Base-by-base conservation (phyloP, 2,329 filamentous ascomycete species). In the Epichloe typhina region DNA sequence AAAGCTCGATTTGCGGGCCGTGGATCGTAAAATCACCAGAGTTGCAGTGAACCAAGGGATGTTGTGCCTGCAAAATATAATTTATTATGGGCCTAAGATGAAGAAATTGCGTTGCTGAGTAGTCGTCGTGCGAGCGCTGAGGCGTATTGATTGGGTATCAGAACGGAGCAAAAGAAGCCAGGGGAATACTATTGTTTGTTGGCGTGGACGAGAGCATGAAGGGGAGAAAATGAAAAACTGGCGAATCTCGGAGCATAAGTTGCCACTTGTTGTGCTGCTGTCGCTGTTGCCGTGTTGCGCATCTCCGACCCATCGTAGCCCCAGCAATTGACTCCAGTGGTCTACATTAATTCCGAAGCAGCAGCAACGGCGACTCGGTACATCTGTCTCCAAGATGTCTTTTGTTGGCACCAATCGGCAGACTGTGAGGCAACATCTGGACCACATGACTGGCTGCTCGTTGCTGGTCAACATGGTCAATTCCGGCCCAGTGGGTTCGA, bases 21-120 rank as follows among this genome's bases (percentile, higher is more conserved):
- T 26, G 26, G 26, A 26, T 26, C 26, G 26, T 26, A 2, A 26
- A 26, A 26, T 8, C 26, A 26, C 26, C 23, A 31, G 9, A 44
- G 40, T 49, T 44, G 40, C 47, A 43, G 39, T 17, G n/a, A 43
- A 40, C 47, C 23, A 37, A 43, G 40, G 47, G 40, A 49, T 49
- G 47, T 38, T 31, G 47, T 43, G 33, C 47, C 33, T 49, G 33
- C 26, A 17, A 37, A 42, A 11, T 23, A 17, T n/a, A 17, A 21
- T 4, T 41, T 43, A 49, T 49, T 49, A 49, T 49, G 47, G 47
- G 40, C 40, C 47, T 5, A 12, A 23, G 31, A 19, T 23, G 47
- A 40, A 43, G 15, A 31, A 44, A 44, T 37, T 43, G 47, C 40
- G 47, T 49, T 49, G 40, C 47, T 44, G 26, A 19, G 40, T 33